phyloP scores from a whole-genome alignment of 305 asterid species.

The Andrographis paniculata region DNA sequence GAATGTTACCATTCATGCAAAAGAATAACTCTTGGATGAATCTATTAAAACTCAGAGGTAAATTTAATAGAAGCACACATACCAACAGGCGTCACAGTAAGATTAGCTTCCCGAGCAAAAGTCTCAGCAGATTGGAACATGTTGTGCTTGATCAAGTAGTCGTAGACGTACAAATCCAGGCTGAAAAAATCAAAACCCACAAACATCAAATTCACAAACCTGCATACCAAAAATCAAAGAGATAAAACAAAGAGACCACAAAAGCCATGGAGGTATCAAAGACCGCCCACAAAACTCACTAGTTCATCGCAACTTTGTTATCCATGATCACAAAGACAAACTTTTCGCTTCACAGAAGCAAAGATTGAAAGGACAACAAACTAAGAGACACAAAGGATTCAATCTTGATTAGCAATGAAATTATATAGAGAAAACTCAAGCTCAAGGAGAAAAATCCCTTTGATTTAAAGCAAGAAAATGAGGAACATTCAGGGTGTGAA shows the following conservation, averaged over 20 bases:
- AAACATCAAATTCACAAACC: neutral
- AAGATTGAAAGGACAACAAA: neutral
- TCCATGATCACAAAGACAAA: conserved; percentile 20
- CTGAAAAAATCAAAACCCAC: conserved; percentile 21
- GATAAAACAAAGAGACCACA: neutral
- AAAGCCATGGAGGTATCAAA: too few species aligned
- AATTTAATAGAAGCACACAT: neutral
- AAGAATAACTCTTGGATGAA: too few species aligned
- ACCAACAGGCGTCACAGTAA: conserved; percentile 27
- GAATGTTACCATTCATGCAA: too few species aligned
- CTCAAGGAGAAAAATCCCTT: conserved; percentile 1
- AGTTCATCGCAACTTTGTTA: conserved; percentile 26
- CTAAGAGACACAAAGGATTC: neutral
- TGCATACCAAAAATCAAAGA: neutral
- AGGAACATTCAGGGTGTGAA: conserved; percentile 10
- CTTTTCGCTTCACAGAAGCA: neutral
- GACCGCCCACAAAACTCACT: conserved; percentile 20
- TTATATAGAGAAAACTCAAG: too few species aligned
- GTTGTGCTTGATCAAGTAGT: conserved; percentile 31
- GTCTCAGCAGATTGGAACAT: conserved; percentile 30
- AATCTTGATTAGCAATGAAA: neutral
- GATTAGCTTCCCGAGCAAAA: conserved; percentile 28
- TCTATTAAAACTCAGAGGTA: neutral
- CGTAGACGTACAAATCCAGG: conserved; percentile 37
- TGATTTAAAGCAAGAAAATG: conserved; percentile 9